phyloP scores from a whole-genome alignment of 495 filamentous ascomycete genomes.

The Penicillium bovifimosum region DNA sequence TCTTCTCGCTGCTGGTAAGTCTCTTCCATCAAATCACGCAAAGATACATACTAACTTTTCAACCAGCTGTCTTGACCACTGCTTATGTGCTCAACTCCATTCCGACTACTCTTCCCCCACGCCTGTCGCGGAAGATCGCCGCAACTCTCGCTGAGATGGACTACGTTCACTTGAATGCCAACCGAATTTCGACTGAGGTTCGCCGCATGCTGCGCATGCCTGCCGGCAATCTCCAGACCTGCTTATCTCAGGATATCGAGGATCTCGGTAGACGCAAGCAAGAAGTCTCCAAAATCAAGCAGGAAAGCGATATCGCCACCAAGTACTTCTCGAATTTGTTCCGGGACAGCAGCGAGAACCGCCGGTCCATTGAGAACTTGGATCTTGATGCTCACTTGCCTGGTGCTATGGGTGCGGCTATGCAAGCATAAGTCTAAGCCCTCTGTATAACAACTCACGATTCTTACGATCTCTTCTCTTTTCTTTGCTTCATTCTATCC shows the following conservation, averaged over 20 bases:
- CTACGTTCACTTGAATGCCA: slow-evolving; percentile 85
- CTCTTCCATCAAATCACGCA: not conserved
- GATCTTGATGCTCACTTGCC: slow-evolving; percentile 66
- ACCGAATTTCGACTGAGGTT: slow-evolving; percentile 74
- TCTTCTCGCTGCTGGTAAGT: slow-evolving; percentile 70
- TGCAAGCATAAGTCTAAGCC: slow-evolving; percentile 13
- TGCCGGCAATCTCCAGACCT: slow-evolving; percentile 71
- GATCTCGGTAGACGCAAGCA: slow-evolving; percentile 70
- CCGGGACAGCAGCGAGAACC: slow-evolving; percentile 64
- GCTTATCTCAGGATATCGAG: slow-evolving; percentile 75
- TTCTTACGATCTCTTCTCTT: slow-evolving; percentile 5
- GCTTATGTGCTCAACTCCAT: slow-evolving; percentile 81
- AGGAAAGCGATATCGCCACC: slow-evolving; percentile 68
- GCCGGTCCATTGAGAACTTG: slow-evolving; percentile 66
- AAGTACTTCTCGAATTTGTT: slow-evolving; percentile 88
- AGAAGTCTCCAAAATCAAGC: slow-evolving; percentile 69
- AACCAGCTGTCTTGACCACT: slow-evolving; percentile 60
- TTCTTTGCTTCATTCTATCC: not conserved
- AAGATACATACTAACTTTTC: slow-evolving; percentile 31
- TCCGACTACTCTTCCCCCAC: slow-evolving; percentile 79
- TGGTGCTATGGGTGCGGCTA: slow-evolving; percentile 32
- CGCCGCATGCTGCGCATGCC: slow-evolving; percentile 83
- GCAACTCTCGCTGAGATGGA: slow-evolving; percentile 72
- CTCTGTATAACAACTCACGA: slow-evolving; percentile 19
- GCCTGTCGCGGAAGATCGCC: slow-evolving; percentile 79